These are phyloP conservation scores for Cutaneotrichosporon daszewskae DNA, from an alignment of 1,284 basidiomycete genomes.

Conservation along the genomic window DNA sequence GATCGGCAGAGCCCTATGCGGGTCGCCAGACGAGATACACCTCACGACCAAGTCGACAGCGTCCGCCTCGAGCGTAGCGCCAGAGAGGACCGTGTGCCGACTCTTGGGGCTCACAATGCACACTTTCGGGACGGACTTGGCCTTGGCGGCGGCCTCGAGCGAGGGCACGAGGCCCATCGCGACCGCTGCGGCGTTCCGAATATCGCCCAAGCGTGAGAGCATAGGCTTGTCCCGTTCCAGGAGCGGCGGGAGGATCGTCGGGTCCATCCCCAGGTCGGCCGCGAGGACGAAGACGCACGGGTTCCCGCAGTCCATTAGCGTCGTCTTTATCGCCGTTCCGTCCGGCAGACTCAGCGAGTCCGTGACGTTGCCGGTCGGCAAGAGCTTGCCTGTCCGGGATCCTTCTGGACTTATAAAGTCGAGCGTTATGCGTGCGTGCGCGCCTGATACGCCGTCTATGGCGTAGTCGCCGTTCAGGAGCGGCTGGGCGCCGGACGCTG, in stretches of 20 bases:
- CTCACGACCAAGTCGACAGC: slow-evolving; percentile 57
- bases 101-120: slow-evolving; percentile 53
- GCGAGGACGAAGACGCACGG: slow-evolving; percentile 60
- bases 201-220: slow-evolving; percentile 3
- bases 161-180: slow-evolving; percentile 61
- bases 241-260: slow-evolving; percentile 39
- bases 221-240: slow-evolving; percentile 48
- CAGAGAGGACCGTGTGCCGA: slow-evolving; percentile 15
- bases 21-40: slow-evolving; percentile 64
- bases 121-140: slow-evolving; percentile 59
- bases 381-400: slow-evolving; percentile 62
- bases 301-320: slow-evolving; percentile 66
- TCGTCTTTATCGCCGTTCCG: slow-evolving; percentile 46
- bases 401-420: slow-evolving; percentile 64
- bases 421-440: slow-evolving; percentile 59
- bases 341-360: slow-evolving; percentile 50
- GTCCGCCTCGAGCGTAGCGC: slow-evolving; percentile 24
- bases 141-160: slow-evolving; percentile 50
- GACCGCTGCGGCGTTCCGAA: slow-evolving; percentile 57
- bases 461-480: slow-evolving; percentile 51
- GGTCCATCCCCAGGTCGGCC: slow-evolving; percentile 48
- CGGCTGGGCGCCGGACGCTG: slow-evolving; percentile 41
- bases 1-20: slow-evolving; percentile 68
- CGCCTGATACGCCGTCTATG: slow-evolving; percentile 62
- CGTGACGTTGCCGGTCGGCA: slow-evolving; percentile 57